These are phyloP conservation scores for Penicillium robsamsonii DNA, from an alignment of 495 filamentous ascomycete species.

Conservation along the genomic window DNA sequence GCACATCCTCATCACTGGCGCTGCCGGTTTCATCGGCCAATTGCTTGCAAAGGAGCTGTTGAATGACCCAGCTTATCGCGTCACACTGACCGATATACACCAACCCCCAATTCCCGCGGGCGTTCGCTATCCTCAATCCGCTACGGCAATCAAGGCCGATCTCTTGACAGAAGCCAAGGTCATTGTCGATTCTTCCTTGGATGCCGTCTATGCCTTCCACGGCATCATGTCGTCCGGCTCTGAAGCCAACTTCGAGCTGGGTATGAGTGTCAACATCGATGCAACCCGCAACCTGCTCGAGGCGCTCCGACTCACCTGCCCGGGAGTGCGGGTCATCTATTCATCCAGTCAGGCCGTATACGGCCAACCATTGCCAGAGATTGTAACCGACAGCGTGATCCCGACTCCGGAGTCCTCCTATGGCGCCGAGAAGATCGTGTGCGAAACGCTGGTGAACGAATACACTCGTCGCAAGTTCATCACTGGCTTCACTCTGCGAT, in stretches of 20 bases:
- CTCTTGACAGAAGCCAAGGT: slow-evolving; percentile 52
- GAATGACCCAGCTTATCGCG: slow-evolving; percentile 50
- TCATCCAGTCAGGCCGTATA: slow-evolving; percentile 58
- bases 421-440: slow-evolving; percentile 72
- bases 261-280: slow-evolving; percentile 68
- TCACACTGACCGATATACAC: slow-evolving; percentile 61
- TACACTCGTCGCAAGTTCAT: slow-evolving; percentile 64
- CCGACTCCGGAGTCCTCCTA: slow-evolving; percentile 70
- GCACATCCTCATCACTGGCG: slow-evolving; percentile 68
- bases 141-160: slow-evolving; percentile 54
- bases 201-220: slow-evolving; percentile 73
- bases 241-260: slow-evolving; percentile 69
- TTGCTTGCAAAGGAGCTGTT: slow-evolving; percentile 60
- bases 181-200: slow-evolving; percentile 51
- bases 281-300: slow-evolving; percentile 63
- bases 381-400: slow-evolving; percentile 52
- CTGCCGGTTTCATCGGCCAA: slow-evolving; percentile 67
- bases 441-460: slow-evolving; percentile 69
- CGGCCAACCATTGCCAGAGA: slow-evolving; percentile 49
- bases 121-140: slow-evolving; percentile 53
- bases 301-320: slow-evolving; percentile 51
- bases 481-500: slow-evolving; percentile 62
- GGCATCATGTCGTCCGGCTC: slow-evolving; percentile 77
- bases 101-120: slow-evolving; percentile 53
- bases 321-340: slow-evolving; percentile 62